A percentile compares a stretch with the other conserved stretches of the same genome.
phyloP scores from a whole-genome alignment of 768 basidiomycete genomes.

The Rickenella mellea region DNA sequence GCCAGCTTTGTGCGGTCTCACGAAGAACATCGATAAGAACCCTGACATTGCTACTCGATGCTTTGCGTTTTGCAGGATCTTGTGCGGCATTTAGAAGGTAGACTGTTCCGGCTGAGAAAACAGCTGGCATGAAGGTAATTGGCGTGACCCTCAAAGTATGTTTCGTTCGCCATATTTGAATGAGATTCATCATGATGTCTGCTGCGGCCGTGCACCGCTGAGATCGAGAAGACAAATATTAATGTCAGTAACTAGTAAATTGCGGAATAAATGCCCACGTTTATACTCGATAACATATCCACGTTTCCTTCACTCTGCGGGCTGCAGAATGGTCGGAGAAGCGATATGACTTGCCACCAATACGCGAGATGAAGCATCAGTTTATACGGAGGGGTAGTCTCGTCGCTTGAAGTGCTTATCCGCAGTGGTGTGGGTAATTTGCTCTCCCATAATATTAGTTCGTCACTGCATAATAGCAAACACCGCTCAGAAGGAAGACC shows the following conservation, averaged over 20 bases:
- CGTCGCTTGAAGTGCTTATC: conserved; percentile 25
- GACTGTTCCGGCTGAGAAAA: conserved; percentile 52
- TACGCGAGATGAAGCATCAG: conserved; percentile 48
- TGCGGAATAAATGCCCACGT: conserved; percentile 23
- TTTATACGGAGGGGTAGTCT: conserved; percentile 41
- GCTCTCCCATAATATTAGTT: conserved; percentile 31
- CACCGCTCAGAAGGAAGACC: background rate
- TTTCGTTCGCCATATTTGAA: conserved; percentile 36
- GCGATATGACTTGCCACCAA: conserved; percentile 51
- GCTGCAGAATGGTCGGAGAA: conserved; percentile 42
- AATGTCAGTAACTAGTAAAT: background rate
- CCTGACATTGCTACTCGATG: background rate
- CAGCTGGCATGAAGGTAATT: conserved; percentile 45
- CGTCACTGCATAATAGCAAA: conserved; percentile 27
- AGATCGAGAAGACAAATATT: conserved; percentile 6
- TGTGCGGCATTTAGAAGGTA: conserved; percentile 46
- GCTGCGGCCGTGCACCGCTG: conserved; percentile 46
- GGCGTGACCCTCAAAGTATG: conserved; percentile 51
- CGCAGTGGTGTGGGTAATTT: conserved; percentile 29
- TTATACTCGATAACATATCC: conserved; percentile 32
- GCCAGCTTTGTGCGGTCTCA: background rate
- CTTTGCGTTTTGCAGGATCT: background rate
- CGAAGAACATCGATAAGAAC: background rate
- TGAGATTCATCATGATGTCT: conserved; percentile 44
- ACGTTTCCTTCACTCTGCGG: conserved; percentile 18